These are phyloP conservation scores for Catunica adiposa DNA, from an alignment of 2,329 filamentous ascomycete genomes.

Conservation along the genomic window DNA sequence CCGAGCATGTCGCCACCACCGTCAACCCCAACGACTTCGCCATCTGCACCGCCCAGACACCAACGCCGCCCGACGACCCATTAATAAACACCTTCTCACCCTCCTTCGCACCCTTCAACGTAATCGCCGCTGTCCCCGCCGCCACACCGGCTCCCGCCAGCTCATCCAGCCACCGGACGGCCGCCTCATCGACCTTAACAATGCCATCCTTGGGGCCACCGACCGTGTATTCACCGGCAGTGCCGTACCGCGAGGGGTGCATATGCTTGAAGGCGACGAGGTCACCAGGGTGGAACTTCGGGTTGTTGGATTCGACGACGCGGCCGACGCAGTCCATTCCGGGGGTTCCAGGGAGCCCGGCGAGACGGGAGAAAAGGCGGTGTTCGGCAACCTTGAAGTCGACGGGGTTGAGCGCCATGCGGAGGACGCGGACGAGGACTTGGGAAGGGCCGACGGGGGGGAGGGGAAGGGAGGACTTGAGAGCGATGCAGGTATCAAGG, in stretches of 20 bases:
- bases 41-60: constrained; percentile 45
- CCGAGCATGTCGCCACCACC: constrained; percentile 45
- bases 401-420: constrained; percentile 30
- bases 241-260: constrained; percentile 22
- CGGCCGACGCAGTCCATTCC: constrained; percentile 36
- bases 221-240: constrained; percentile 28
- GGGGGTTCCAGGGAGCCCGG: constrained; percentile 28
- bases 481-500: background rate
- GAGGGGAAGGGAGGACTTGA: background rate
- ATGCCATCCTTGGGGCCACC: constrained; percentile 17
- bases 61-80: constrained; percentile 46
- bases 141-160: constrained; percentile 30
- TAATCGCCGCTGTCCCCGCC: constrained; percentile 21
- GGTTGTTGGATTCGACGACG: constrained; percentile 23
- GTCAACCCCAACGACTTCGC: constrained; percentile 44
- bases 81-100: constrained; percentile 49
- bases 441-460: constrained; percentile 17
- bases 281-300: constrained; percentile 24
- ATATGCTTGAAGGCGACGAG: constrained; percentile 27
- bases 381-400: constrained; percentile 32
- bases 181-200: constrained; percentile 10
- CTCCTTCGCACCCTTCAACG: constrained; percentile 7
- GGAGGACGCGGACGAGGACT: constrained; percentile 28
- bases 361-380: constrained; percentile 19
- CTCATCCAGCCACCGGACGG: constrained; percentile 28